Evolutionary conservation across 1,139 yeast species (phyloP).

Genomic region (Ogataea hybrid): DNA sequence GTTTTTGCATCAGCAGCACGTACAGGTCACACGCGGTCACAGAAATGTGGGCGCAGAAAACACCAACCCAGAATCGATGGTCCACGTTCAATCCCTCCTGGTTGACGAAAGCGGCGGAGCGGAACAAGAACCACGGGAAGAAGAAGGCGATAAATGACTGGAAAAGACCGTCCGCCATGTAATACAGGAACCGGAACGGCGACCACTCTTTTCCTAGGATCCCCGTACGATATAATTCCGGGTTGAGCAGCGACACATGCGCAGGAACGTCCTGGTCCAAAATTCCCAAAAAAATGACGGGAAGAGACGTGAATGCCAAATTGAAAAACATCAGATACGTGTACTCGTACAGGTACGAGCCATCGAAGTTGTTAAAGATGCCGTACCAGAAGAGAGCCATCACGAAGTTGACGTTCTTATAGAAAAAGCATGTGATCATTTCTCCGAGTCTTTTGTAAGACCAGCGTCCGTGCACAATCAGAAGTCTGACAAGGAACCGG

Average conservation of each 20-base stretch:
- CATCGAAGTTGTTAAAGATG: constrained; percentile 56
- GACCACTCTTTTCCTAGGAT: constrained; percentile 54
- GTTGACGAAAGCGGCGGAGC: constrained; percentile 42
- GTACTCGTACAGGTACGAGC: constrained; percentile 59
- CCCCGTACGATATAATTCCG: constrained; percentile 57
- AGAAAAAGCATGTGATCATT: constrained; percentile 65
- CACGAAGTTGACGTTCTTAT: constrained; percentile 60
- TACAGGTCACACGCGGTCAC: constrained; percentile 54
- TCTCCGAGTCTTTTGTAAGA: constrained; percentile 60
- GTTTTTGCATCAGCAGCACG: constrained; percentile 51
- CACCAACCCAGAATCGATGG: constrained; percentile 59
- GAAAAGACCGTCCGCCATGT: constrained; percentile 58
- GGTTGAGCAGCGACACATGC: constrained; percentile 53
- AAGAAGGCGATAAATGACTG: constrained; percentile 56
- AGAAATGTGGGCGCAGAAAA: constrained; percentile 45
- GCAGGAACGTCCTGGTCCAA: constrained; percentile 64
- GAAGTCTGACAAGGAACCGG: constrained; percentile 50
- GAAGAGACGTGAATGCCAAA: constrained; percentile 62
- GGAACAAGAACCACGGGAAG: constrained; percentile 52
- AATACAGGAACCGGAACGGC: constrained; percentile 49
- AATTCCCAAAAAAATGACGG: constrained; percentile 57
- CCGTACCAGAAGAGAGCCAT: constrained; percentile 64
- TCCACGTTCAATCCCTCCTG: constrained; percentile 50
- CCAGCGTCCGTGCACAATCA: constrained; percentile 66
- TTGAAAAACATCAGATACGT: constrained; percentile 64